Conservation (phyloP, 2,329 filamentous ascomycete species). For the Lojkania enalia region DNA sequence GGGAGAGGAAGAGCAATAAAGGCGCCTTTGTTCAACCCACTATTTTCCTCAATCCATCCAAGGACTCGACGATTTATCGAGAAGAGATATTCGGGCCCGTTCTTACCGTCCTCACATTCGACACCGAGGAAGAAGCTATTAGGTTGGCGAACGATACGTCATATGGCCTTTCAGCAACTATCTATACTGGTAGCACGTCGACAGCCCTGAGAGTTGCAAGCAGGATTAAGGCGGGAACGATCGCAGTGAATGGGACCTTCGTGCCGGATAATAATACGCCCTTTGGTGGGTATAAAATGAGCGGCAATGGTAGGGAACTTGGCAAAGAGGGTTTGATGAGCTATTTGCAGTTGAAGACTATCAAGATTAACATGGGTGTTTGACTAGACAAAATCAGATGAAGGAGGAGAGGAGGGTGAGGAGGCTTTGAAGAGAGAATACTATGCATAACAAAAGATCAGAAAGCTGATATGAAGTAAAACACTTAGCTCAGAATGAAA, state of each 20-base stretch:
- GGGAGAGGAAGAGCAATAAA: slow-evolving; percentile 30
- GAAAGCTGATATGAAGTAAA: too few species aligned
- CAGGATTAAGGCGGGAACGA: slow-evolving; percentile 30
- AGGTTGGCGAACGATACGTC: slow-evolving; percentile 36
- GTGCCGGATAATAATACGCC: slow-evolving; percentile 40
- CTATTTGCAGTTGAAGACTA: slow-evolving; percentile 32
- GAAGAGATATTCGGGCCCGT: slow-evolving; percentile 43
- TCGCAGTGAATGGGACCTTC: slow-evolving; percentile 21
- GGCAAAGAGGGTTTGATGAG: slow-evolving; percentile 29
- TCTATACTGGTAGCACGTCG: slow-evolving; percentile 23
- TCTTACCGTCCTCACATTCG: slow-evolving; percentile 32
- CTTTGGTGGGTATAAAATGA: slow-evolving; percentile 39
- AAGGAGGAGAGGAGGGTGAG: too few species aligned
- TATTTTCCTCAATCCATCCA: slow-evolving; percentile 33
- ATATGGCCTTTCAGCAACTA: slow-evolving; percentile 30
- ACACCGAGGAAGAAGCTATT: slow-evolving; percentile 39
- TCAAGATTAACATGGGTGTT: slow-evolving; percentile 19
- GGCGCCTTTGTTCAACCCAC: slow-evolving; percentile 35
- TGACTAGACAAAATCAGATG: too few species aligned
- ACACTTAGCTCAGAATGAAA: too few species aligned
- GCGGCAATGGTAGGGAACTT: slow-evolving; percentile 30
- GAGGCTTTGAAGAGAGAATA: too few species aligned
- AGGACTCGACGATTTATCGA: slow-evolving; percentile 27
- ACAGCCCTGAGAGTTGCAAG: slow-evolving; percentile 28
- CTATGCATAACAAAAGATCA: too few species aligned